These are phyloP conservation scores for Cladosporium sp. DNA, from an alignment of 2,329 filamentous ascomycete species.

Conservation along the genomic window DNA sequence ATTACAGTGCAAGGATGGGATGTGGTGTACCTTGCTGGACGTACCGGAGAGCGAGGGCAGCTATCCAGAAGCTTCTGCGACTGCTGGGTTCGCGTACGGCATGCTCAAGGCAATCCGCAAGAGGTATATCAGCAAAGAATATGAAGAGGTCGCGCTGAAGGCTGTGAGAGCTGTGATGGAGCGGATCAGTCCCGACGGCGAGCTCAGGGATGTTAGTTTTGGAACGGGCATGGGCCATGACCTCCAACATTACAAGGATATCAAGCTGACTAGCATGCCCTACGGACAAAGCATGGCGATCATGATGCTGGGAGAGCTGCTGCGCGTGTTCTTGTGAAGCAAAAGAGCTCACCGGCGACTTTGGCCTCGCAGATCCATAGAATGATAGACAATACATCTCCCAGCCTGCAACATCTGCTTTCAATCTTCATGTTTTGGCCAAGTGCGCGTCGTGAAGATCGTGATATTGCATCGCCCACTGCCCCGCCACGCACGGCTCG, in stretches of 20 bases:
- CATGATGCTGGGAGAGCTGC: constrained; percentile 70
- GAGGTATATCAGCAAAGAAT: constrained; percentile 59
- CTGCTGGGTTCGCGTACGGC: constrained; percentile 74
- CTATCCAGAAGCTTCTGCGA: constrained; percentile 70
- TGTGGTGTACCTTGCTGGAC: constrained; percentile 72
- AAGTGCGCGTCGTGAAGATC: too few species aligned
- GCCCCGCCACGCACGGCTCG: too few species aligned
- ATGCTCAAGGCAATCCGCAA: constrained; percentile 68
- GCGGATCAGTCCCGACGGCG: constrained; percentile 60
- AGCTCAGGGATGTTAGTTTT: constrained; percentile 68
- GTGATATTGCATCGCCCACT: too few species aligned
- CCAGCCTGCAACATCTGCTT: too few species aligned
- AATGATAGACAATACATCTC: too few species aligned
- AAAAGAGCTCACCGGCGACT: background rate
- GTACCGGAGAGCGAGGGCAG: constrained; percentile 59
- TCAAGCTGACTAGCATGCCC: constrained; percentile 71
- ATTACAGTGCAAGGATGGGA: constrained; percentile 56
- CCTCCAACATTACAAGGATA: constrained; percentile 71
- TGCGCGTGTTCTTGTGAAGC: constrained; percentile 51
- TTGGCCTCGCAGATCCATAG: too few species aligned
- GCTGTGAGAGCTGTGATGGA: constrained; percentile 62
- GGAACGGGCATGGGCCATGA: constrained; percentile 70
- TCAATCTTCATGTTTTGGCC: too few species aligned
- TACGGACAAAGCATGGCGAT: constrained; percentile 83
- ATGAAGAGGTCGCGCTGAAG: constrained; percentile 55